These are phyloP conservation scores for Eucalyptus curtisii DNA, from an alignment of 345 rosid species.

Conservation along the genomic window DNA sequence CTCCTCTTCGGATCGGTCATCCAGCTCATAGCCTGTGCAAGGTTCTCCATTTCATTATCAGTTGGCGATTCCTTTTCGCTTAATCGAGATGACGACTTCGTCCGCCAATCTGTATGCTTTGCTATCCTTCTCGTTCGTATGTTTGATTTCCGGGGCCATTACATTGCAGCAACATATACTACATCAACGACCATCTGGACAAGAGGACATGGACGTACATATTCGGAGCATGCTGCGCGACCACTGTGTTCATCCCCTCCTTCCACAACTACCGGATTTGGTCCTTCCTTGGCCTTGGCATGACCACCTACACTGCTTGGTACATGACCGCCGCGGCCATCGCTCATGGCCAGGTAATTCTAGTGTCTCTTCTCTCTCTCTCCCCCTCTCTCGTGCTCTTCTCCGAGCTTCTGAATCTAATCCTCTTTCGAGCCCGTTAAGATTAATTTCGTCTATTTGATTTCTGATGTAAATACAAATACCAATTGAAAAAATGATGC, in stretches of 20 bases:
- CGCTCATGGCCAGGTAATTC: conserved; percentile 52
- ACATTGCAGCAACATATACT: conserved; percentile 63
- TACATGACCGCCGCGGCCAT: conserved; percentile 54
- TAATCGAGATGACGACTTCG: neutral
- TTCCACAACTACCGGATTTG: conserved; percentile 80
- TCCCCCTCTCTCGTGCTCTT: neutral
- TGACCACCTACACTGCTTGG: conserved; percentile 95
- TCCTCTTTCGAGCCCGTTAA: neutral
- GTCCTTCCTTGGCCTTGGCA: conserved; percentile 78
- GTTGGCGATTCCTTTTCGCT: neutral
- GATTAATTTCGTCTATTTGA: neutral
- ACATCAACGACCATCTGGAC: conserved; percentile 62
- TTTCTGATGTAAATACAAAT: neutral
- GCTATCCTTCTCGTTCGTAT: neutral
- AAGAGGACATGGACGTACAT: conserved; percentile 93
- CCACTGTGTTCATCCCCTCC: conserved; percentile 70
- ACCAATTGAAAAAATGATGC: neutral
- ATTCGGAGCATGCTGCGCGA: conserved; percentile 87
- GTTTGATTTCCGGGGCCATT: neutral
- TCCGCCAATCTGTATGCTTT: neutral
- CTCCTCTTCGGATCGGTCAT: conserved; percentile 84
- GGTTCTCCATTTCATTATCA: conserved; percentile 11
- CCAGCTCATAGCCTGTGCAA: conserved; percentile 81
- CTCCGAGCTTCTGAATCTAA: neutral
- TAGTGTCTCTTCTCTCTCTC: neutral